Base-by-base conservation (phyloP, 148 eudicot genomes). In the Mesembryanthemum crystallinum region DNA sequence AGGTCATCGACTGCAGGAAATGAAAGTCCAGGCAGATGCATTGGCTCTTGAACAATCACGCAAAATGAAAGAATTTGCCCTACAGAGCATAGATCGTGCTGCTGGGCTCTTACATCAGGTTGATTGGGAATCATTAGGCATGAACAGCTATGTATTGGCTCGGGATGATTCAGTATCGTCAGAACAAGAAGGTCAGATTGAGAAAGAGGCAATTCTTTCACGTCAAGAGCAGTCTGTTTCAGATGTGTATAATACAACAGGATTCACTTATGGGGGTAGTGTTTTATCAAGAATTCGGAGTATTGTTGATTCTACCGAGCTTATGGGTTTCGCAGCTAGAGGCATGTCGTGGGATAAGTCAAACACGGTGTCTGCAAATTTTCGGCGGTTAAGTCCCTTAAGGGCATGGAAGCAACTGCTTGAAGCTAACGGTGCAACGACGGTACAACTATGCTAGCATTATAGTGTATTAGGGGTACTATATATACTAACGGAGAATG, bases 81-180 rank as follows among this genome's bases (percentile, higher is more conserved):
- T 32, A 13, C 61, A 64, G 60, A 76, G 82, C 64, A 77, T 76
- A 39, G 84, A 87, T 9, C 84, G 85, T 33, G 88, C 97, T 49
- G 79, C 90, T 35, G 76, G 74, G 32, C 78, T 87, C 23, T 60
- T 90, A 82, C 90, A 88, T 73, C 91, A 87, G 64, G 72, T 84
- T 35, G 94, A 90, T 66, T 88, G 91, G 94, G 98, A 91, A 76
- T 82, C 86, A 43, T 82, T 90, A 69, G 92, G 90, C 72, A 82
- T 85, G 87, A 82, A 78, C 11, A 79, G 43, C 51, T 84, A 83
- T 55, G 54, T 85, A 23, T 29, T 59, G 45, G 29, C 77, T 58
- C 73, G 43, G 35, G 80, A 86, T 59, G 82, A 88, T 47, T 62
- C 76, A 1, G 21, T 67, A 77, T 4, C 67, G 30, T 1, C 45